Evolutionary conservation across 106 monocot genomes (phyloP).

Genomic region (Agapanthus africanus): DNA sequence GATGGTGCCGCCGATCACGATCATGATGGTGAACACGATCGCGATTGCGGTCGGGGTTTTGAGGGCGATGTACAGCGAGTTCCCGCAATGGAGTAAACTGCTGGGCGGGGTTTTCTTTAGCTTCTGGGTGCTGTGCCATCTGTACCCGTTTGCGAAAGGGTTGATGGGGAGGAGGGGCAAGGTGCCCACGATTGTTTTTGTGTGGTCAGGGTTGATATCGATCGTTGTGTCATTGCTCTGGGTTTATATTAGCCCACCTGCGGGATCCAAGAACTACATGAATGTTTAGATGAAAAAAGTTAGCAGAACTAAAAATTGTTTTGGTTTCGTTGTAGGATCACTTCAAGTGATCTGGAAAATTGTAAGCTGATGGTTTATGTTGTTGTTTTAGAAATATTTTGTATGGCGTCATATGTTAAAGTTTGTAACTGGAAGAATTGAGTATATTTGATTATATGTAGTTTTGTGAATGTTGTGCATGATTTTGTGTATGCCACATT

Average conservation of each 20-base stretch:
- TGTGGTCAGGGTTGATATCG: slow-evolving; percentile 85
- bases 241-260: slow-evolving; percentile 84
- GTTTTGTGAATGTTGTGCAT: too few species aligned
- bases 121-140: slow-evolving; percentile 92
- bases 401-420: too few species aligned
- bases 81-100: slow-evolving; percentile 86
- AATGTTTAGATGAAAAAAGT: too few species aligned
- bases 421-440: too few species aligned
- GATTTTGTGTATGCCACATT: too few species aligned
- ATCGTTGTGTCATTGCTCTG: slow-evolving; percentile 73
- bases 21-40: slow-evolving; percentile 94
- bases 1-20: slow-evolving; percentile 92
- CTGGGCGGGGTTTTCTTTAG: slow-evolving; percentile 92
- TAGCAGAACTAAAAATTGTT: too few species aligned
- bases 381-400: too few species aligned
- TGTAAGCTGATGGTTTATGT: too few species aligned
- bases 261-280: slow-evolving; percentile 45
- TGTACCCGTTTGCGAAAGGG: slow-evolving; percentile 92
- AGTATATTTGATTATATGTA: too few species aligned
- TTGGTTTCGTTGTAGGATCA: too few species aligned
- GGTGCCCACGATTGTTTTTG: slow-evolving; percentile 83
- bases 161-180: slow-evolving; percentile 87
- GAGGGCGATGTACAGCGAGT: slow-evolving; percentile 78
- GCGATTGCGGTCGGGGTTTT: slow-evolving; percentile 66
- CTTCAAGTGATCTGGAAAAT: too few species aligned